phyloP scores from a whole-genome alignment of 2,329 filamentous ascomycete genomes.

The Aureobasidium sp. region DNA sequence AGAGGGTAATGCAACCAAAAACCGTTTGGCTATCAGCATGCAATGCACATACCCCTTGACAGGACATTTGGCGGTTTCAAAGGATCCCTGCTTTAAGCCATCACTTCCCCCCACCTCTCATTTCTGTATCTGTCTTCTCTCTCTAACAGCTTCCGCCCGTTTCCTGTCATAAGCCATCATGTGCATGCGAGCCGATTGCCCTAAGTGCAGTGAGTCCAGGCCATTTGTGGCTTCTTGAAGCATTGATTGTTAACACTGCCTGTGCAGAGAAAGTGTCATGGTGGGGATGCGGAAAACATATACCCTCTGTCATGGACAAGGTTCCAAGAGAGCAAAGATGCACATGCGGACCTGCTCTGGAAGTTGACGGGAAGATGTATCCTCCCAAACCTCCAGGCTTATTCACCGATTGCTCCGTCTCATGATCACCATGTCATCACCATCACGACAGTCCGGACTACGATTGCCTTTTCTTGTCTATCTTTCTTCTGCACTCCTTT shows the following conservation, averaged over 20 bases:
- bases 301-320: slow-evolving; percentile 50
- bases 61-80: neutral
- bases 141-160: neutral
- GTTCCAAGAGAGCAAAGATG: slow-evolving; percentile 51
- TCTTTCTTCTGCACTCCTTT: neutral
- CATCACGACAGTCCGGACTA: neutral
- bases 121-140: neutral
- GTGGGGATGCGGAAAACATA: slow-evolving; percentile 32
- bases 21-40: neutral
- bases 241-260: neutral
- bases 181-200: slow-evolving; percentile 26
- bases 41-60: slow-evolving; percentile 6
- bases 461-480: neutral
- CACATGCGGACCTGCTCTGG: slow-evolving; percentile 51
- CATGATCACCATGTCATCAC: neutral
- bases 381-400: slow-evolving; percentile 38
- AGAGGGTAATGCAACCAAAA: neutral
- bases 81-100: slow-evolving; percentile 5
- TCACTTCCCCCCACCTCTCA: neutral
- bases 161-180: neutral
- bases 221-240: neutral
- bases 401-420: slow-evolving; percentile 1
- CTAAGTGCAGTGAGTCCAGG: slow-evolving; percentile 29
- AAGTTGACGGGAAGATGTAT: slow-evolving; percentile 49
- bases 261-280: slow-evolving; percentile 3